These are phyloP conservation scores for Aspergillus affinis DNA, from an alignment of 495 filamentous ascomycete genomes.

Conservation along the genomic window DNA sequence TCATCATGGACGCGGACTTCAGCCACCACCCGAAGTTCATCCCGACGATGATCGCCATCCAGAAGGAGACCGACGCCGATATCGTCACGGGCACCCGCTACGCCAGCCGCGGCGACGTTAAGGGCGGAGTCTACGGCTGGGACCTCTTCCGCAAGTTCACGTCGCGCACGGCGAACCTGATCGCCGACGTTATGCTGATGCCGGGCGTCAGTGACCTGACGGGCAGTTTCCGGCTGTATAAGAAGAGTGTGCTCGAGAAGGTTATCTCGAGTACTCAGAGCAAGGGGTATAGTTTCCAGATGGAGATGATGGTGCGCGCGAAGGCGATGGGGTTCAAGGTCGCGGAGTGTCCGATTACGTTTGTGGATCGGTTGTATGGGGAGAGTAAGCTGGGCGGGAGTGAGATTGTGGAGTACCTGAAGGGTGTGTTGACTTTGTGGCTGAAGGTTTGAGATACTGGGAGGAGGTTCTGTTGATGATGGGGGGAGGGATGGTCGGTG, in stretches of 20 bases:
- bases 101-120: slow-evolving; percentile 56
- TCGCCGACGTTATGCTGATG: slow-evolving; percentile 89
- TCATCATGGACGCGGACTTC: slow-evolving; percentile 99
- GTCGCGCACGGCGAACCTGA: slow-evolving; percentile 84
- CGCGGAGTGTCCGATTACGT: slow-evolving; percentile 90
- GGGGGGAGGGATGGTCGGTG: slow-evolving; percentile 7
- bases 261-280: slow-evolving; percentile 84
- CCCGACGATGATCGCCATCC: slow-evolving; percentile 77
- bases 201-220: slow-evolving; percentile 97
- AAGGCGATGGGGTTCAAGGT: slow-evolving; percentile 91
- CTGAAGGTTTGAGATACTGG: slow-evolving; percentile 64
- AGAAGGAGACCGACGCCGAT: slow-evolving; percentile 72
- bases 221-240: slow-evolving; percentile 92
- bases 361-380: slow-evolving; percentile 93
- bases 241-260: slow-evolving; percentile 83
- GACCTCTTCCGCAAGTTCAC: slow-evolving; percentile 96
- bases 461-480: not conserved
- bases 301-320: slow-evolving; percentile 94
- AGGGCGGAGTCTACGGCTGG: slow-evolving; percentile 96
- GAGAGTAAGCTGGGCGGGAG: slow-evolving; percentile 92
- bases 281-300: slow-evolving; percentile 98
- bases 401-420: slow-evolving; percentile 98
- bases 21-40: slow-evolving; percentile 98
- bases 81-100: slow-evolving; percentile 97
- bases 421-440: slow-evolving; percentile 90